Base-by-base conservation (phyloP, 2,329 filamentous ascomycete genomes). In the Fusarium hainanense region DNA sequence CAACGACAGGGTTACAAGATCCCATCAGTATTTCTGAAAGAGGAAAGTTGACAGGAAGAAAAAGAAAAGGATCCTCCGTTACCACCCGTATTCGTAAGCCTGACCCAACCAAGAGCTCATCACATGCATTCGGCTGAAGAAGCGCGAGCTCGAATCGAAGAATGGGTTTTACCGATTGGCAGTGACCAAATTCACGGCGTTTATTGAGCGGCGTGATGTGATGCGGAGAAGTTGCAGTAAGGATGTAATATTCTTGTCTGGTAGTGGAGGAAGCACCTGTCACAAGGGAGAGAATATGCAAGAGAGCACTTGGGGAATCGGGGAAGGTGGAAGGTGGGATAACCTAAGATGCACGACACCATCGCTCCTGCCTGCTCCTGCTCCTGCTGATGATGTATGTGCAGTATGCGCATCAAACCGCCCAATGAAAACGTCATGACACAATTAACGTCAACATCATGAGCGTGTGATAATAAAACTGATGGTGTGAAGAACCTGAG, bases 201-300 rank as follows among this genome's bases (percentile, higher is more conserved):
- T 54, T 34, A 67, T 56, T 46, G 46, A 51, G 67, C 51, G 57
- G 50, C 42, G 70, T 68, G 59, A 63, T 66, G 64, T 68, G 59
- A 61, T 66, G 59, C 61, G 63, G 51, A 68, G 60, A 67, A 67
- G 54, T 32, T 50, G 51, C 49, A 61, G 60, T 69, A 37, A 37
- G 34, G 34, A 37, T 37, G 34, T 37, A 43, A 58, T 69, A 27
- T 46, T 55, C 52, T 52, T 60, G 50, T 41, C n/a, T 55, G 18
- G 42, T 23, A 55, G 52, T 48, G 42, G 52, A 48, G 61, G 54
- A 54, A 57, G 55, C 51, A 62, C 58, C 70, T 66, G 66, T 74
- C 72, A 74, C 72, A 66, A 71, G 68, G 72, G 49, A 62, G 52
- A 54, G 44, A 63, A 66, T 49, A 67, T 74, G 71, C 70, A 66